Evolutionary conservation across 306 rosid species (phyloP).

Genomic region (Sicyos edulis): DNA sequence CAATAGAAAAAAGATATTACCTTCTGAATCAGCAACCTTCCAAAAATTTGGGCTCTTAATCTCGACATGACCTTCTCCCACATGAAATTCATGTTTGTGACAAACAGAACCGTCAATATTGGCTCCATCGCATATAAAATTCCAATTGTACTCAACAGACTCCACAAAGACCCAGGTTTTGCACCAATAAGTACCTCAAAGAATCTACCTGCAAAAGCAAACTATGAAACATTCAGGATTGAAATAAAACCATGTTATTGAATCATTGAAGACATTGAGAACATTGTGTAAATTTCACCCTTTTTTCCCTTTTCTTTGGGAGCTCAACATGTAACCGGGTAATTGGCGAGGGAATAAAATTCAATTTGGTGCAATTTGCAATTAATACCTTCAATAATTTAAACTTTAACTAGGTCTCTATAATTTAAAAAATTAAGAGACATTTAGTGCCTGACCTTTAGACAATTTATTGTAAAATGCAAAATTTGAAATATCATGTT

Average conservation of each 20-base stretch:
- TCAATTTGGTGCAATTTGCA: no score
- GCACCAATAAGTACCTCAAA: conserved; percentile 75
- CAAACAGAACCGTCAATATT: conserved; percentile 63
- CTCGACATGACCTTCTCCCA: conserved; percentile 96
- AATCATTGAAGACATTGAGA: background rate
- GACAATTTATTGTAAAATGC: no score
- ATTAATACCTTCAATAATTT: no score
- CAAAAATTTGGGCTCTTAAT: conserved; percentile 82
- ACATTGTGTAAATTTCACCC: background rate
- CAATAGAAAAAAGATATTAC: conserved; percentile 26
- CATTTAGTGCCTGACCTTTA: no score
- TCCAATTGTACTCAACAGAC: conserved; percentile 68
- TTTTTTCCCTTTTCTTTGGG: background rate
- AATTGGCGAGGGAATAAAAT: background rate
- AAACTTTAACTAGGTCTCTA: no score
- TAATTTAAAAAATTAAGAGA: no score
- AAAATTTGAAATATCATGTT: no score
- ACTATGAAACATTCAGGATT: background rate
- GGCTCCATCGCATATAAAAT: conserved; percentile 87
- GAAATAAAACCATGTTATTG: background rate
- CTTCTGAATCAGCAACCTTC: conserved; percentile 85
- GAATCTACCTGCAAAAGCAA: conserved; percentile 53
- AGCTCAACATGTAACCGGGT: background rate
- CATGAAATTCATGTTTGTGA: conserved; percentile 64
- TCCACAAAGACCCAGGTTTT: conserved; percentile 83